Evolutionary conservation across 176 grass and related monocot genomes (phyloP).

Genomic region (Coix lacrymajobi): DNA sequence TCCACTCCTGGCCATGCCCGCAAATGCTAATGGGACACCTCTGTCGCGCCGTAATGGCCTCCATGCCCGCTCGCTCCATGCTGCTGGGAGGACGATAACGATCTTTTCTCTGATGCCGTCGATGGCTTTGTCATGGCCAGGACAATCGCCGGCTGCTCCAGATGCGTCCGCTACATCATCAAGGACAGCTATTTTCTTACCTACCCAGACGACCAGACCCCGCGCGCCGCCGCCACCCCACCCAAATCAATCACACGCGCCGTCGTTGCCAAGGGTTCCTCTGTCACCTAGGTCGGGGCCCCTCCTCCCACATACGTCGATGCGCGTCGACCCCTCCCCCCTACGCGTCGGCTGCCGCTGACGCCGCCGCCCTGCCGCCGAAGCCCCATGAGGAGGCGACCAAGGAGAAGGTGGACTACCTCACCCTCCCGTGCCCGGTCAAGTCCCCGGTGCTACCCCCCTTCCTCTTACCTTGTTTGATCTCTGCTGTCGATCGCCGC

Average conservation of each 20-base stretch:
- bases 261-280: slow-evolving; percentile 28
- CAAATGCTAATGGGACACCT: too few species aligned
- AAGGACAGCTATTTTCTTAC: too few species aligned
- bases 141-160: too few species aligned
- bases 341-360: not conserved
- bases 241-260: not conserved
- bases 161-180: too few species aligned
- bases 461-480: not conserved
- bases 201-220: not conserved
- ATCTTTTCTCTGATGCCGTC: too few species aligned
- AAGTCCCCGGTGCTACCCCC: slow-evolving; percentile 7
- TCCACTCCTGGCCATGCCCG: too few species aligned
- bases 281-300: slow-evolving; percentile 23
- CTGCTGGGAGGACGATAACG: too few species aligned
- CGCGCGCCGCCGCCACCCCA: not conserved
- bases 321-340: not conserved
- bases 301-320: not conserved
- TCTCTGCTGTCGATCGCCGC: not conserved
- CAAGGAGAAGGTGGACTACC: slow-evolving; percentile 64
- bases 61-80: too few species aligned
- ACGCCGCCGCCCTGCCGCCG: not conserved
- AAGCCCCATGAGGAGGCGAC: slow-evolving; percentile 9
- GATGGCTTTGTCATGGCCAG: too few species aligned
- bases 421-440: slow-evolving; percentile 68
- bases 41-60: too few species aligned